Conservation (phyloP, 129 eudicot genomes). For the Arctium lappa region DNA sequence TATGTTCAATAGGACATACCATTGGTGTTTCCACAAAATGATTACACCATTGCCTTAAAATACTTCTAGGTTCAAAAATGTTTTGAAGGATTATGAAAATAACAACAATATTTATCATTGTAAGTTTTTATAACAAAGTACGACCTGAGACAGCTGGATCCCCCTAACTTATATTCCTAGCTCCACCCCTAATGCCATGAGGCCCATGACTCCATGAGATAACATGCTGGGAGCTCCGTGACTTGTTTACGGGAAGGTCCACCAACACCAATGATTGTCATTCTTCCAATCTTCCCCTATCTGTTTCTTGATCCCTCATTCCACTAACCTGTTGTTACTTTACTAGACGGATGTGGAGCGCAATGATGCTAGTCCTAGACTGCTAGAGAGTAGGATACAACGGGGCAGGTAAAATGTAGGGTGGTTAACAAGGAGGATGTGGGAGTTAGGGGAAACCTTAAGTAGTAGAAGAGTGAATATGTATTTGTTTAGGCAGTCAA, state of each 20-base stretch:
- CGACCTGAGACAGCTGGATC: too few relatives aligned
- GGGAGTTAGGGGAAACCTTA: neutral
- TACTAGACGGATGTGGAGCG: neutral
- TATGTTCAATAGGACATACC: too few relatives aligned
- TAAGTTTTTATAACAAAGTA: too few relatives aligned
- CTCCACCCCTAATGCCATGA: too few relatives aligned
- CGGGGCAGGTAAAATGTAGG: neutral
- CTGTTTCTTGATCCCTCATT: neutral
- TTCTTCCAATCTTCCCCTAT: neutral
- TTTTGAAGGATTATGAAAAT: too few relatives aligned
- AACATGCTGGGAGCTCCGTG: neutral
- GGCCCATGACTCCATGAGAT: too few relatives aligned
- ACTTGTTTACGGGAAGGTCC: neutral
- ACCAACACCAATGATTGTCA: neutral
- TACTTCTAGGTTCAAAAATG: too few relatives aligned
- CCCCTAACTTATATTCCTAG: too few relatives aligned
- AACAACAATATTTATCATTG: too few relatives aligned
- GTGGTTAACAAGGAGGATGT: constrained; percentile 7
- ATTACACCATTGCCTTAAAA: too few relatives aligned
- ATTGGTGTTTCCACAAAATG: too few relatives aligned
- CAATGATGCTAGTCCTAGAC: neutral
- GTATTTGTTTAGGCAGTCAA: neutral
- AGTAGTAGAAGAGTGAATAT: neutral
- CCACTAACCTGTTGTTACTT: neutral
- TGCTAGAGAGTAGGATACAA: neutral